phyloP scores from a whole-genome alignment of 352 stramenopile species.

The Hyaloperonospora arabidopsidis region DNA sequence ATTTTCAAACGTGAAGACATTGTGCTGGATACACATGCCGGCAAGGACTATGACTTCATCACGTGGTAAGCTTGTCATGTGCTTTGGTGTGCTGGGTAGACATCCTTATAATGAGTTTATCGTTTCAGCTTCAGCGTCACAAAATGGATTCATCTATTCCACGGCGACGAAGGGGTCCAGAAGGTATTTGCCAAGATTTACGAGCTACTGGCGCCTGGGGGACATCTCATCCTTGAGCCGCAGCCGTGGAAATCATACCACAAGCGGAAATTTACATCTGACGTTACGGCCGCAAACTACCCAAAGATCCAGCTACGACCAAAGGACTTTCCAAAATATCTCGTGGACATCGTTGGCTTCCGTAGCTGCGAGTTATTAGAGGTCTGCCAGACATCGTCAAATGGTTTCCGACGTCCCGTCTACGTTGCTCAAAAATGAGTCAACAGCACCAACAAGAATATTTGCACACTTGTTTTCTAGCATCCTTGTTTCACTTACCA shows the following conservation, averaged over 20 bases:
- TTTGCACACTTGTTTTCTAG: slow-evolving; percentile 8
- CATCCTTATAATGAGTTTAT: not conserved
- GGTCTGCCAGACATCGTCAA: slow-evolving; percentile 66
- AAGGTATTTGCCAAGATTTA: slow-evolving; percentile 63
- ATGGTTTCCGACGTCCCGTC: slow-evolving; percentile 65
- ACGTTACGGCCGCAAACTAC: slow-evolving; percentile 63
- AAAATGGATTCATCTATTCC: slow-evolving; percentile 88
- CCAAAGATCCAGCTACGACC: slow-evolving; percentile 58
- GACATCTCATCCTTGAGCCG: slow-evolving; percentile 73
- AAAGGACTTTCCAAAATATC: slow-evolving; percentile 61
- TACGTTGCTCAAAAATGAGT: slow-evolving; percentile 67
- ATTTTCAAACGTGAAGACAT: slow-evolving; percentile 80
- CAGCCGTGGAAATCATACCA: slow-evolving; percentile 86
- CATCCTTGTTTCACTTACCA: slow-evolving; percentile 19
- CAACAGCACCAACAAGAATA: slow-evolving; percentile 1
- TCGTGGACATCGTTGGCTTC: slow-evolving; percentile 56
- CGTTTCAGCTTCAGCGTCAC: slow-evolving; percentile 75
- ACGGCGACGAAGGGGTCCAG: slow-evolving; percentile 79
- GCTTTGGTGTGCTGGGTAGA: not conserved
- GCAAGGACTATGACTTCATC: slow-evolving; percentile 71
- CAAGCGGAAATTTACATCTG: slow-evolving; percentile 82
- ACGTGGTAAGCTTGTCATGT: slow-evolving; percentile 41
- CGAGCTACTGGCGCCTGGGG: slow-evolving; percentile 51
- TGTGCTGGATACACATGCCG: slow-evolving; percentile 44
- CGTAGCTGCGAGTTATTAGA: slow-evolving; percentile 60